Evolutionary conservation across 208 protist species (phyloP), one percentile per base, ranked within the genome.

Genomic region (Crithidia expoeki): DNA sequence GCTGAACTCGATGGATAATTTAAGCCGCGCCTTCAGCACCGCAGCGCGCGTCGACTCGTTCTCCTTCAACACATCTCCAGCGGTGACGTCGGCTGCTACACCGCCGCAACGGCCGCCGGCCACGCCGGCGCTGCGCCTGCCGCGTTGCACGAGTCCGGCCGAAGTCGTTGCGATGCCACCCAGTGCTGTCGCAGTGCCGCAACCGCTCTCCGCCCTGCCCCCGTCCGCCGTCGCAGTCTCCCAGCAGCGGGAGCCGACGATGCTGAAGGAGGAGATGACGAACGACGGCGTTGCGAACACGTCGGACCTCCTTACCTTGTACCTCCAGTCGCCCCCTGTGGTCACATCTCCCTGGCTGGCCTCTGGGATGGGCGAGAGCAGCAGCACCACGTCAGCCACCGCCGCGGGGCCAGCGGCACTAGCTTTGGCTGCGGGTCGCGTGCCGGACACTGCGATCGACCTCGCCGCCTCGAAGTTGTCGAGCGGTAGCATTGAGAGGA

Each of bases 1-100:
- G 6, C 32, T 46, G 6, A 64, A 50, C 46, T 28, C 71, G 56
- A 68, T 76, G 36, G 71, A 76, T 46, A 70, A 68, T 40, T 42
- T 76, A 17, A 76, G 62, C 57, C 71, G 71, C 44, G 71, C 55
- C 21, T 76, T 76, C 62, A 76, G 71, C 61, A 76, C 71, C 46
- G 71, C 71, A 32, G 71, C 46, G 10, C 71, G 62, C 19, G 62
- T 59, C 25, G 71, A 69, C 44, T 76, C 55, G 9, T 60, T 30
- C 33, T 76, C 71, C 33, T 76, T 69, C 27, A 69, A 52, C 16
- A 69, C 62, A 16, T 76, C 71, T n/a, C 56, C 71, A 10, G 32
- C 62, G 30, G 50, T 55, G 34, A 65, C 71, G 53, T 14, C 60
- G 12, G 38, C 28, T 10, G 60, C 71, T 25, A 68, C 71, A 7